These are phyloP conservation scores for Komagataella mondaviorum DNA, from an alignment of 805 yeast species.

Conservation along the genomic window DNA sequence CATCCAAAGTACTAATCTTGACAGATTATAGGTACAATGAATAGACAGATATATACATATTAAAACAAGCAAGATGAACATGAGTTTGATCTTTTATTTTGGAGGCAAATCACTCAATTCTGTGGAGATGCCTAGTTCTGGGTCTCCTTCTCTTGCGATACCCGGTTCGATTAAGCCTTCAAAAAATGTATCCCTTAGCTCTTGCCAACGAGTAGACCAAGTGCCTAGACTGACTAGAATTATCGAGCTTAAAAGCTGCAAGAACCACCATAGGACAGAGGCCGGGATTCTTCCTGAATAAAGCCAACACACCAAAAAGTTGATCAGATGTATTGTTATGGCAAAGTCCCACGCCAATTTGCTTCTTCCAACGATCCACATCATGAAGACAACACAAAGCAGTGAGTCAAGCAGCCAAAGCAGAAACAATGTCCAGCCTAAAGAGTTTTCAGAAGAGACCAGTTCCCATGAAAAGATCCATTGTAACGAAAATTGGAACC, in stretches of 20 bases:
- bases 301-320: constrained; percentile 55
- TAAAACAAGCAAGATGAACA: not conserved
- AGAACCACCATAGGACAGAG: constrained; percentile 70
- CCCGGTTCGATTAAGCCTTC: constrained; percentile 65
- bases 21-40: constrained; percentile 80
- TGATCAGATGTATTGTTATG: constrained; percentile 76
- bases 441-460: constrained; percentile 59
- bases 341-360: constrained; percentile 96
- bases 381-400: constrained; percentile 72
- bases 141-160: not conserved
- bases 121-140: not conserved
- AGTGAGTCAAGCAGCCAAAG: constrained; percentile 80
- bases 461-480: constrained; percentile 78
- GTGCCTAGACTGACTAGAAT: constrained; percentile 74
- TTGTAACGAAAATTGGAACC: constrained; percentile 49
- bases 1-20: constrained; percentile 57
- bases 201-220: constrained; percentile 87
- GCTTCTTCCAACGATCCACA: constrained; percentile 81
- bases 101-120: constrained; percentile 1
- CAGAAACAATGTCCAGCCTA: constrained; percentile 62
- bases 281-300: constrained; percentile 58
- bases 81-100: not conserved
- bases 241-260: constrained; percentile 56
- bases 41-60: constrained; percentile 16
- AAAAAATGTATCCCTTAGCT: constrained; percentile 77